Percentiles rank a stretch among this genome's conserved stretches.
Conservation (phyloP, 768 basidiomycete species). For the Tylopilus subfusipes region DNA sequence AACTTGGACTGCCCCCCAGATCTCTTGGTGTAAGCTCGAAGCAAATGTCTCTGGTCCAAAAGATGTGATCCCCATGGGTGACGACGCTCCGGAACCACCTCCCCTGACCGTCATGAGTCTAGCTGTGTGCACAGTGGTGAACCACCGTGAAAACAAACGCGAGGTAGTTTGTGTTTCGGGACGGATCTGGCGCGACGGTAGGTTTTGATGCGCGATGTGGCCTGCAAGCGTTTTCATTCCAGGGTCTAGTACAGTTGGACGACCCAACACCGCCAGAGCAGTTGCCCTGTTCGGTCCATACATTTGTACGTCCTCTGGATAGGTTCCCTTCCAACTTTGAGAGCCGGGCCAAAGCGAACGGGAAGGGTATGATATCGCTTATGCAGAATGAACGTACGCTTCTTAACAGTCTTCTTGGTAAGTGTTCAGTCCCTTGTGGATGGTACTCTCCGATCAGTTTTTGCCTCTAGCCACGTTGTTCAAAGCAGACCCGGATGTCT, state of each 20-base stretch:
- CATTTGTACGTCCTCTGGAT: constrained; percentile 87
- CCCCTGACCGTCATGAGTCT: constrained; percentile 90
- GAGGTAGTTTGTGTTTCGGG: constrained; percentile 86
- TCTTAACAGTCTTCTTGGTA: constrained; percentile 76
- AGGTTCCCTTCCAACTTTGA: constrained; percentile 86
- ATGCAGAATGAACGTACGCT: constrained; percentile 83
- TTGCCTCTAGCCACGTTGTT: constrained; percentile 58
- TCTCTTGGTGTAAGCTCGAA: constrained; percentile 97
- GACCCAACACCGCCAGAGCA: constrained; percentile 89
- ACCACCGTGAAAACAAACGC: constrained; percentile 90
- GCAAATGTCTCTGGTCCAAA: constrained; percentile 81
- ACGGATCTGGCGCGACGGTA: constrained; percentile 77
- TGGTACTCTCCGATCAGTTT: not conserved
- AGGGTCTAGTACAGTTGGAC: constrained; percentile 70
- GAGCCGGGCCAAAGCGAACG: constrained; percentile 54
- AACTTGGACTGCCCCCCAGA: constrained; percentile 40
- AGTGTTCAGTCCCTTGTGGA: constrained; percentile 12
- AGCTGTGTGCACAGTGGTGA: constrained; percentile 84
- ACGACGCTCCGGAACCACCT: constrained; percentile 74
- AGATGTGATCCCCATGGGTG: constrained; percentile 78
- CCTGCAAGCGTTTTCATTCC: not conserved
- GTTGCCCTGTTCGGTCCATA: constrained; percentile 77
- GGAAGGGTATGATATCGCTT: constrained; percentile 67
- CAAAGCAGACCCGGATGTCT: constrained; percentile 89
- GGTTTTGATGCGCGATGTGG: constrained; percentile 13